phyloP scores from a whole-genome alignment of 139 green algal genomes.

The Desmodesmus armatus region DNA sequence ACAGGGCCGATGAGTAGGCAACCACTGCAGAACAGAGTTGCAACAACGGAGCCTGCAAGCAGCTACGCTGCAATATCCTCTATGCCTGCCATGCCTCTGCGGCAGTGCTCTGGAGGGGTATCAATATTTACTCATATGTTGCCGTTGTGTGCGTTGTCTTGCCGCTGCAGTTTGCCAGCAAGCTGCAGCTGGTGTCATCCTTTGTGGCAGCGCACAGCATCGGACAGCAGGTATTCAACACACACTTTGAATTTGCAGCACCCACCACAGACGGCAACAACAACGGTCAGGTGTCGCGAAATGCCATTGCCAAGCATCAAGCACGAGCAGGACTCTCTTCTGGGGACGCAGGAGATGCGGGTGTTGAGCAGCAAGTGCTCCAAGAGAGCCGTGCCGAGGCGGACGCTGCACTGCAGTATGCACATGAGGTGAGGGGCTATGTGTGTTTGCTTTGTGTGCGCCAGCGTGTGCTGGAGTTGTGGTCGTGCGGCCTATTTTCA shows the following conservation, averaged over 20 bases:
- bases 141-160: no score
- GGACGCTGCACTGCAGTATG: slow-evolving; percentile 10
- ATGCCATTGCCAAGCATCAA: no score
- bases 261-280: no score
- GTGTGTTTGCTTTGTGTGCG: neutral
- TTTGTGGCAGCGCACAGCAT: slow-evolving; percentile 19
- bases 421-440: neutral
- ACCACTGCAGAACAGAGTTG: no score
- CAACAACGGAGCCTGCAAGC: neutral
- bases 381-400: slow-evolving; percentile 23
- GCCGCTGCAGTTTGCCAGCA: neutral
- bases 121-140: no score
- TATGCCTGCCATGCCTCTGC: no score
- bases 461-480: neutral
- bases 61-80: neutral
- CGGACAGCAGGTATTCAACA: slow-evolving; percentile 1
- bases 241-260: neutral
- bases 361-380: neutral
- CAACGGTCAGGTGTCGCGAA: no score
- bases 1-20: no score
- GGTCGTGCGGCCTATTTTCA: neutral
- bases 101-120: no score
- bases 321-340: neutral
- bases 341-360: neutral
- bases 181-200: neutral